Percentiles rank a stretch among this genome's conserved stretches.
Evolutionary conservation across 2,329 filamentous ascomycete genomes (phyloP).

Genomic region (Mariannaea elegans): DNA sequence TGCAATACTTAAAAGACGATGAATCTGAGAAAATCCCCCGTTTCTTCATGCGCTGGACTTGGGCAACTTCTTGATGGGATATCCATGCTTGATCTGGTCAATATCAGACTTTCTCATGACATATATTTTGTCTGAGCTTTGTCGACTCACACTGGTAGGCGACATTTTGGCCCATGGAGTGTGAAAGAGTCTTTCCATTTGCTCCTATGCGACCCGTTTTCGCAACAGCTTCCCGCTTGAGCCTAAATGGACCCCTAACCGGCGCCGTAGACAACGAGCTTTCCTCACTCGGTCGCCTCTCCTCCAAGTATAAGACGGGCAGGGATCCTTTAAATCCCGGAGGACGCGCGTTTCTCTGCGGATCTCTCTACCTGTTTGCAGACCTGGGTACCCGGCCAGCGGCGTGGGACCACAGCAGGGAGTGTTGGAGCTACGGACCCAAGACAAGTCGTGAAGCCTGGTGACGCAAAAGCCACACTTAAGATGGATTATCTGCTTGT

Average conservation of each 20-base stretch:
- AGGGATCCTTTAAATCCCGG: not conserved
- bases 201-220: not conserved
- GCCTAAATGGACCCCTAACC: not conserved
- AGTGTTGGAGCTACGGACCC: not conserved
- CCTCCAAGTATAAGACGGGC: not conserved
- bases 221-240: not conserved
- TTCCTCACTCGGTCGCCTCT: not conserved
- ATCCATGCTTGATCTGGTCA: constrained; percentile 3
- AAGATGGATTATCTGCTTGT: not conserved
- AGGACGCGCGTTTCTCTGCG: constrained; percentile 36
- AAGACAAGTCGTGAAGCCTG: not conserved
- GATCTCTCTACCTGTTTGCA: constrained; percentile 22
- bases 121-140: not conserved
- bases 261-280: too few species aligned
- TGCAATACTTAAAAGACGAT: not conserved
- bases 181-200: not conserved
- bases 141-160: not conserved
- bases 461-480: constrained; percentile 16
- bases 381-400: not conserved
- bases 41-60: not conserved
- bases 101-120: not conserved
- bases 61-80: not conserved
- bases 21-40: not conserved
- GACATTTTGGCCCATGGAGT: not conserved
- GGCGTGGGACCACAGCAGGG: not conserved